Evolutionary conservation across 805 yeast genomes (phyloP).

Genomic region (Starmerella kuoi): DNA sequence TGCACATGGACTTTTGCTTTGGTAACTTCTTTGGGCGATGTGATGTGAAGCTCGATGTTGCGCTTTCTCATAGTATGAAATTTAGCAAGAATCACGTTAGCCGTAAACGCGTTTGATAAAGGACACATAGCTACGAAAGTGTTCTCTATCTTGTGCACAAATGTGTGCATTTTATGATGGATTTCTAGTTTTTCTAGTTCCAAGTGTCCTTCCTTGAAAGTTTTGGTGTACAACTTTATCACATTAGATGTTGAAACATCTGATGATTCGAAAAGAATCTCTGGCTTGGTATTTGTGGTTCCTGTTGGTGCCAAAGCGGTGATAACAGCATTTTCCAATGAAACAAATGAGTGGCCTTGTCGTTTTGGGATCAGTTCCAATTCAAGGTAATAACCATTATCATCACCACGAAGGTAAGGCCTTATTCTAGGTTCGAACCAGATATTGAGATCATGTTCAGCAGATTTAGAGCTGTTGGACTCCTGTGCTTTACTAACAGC

Average conservation of each 20-base stretch:
- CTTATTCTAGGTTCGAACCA: conserved; percentile 31
- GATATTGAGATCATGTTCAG: conserved; percentile 27
- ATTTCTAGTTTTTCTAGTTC: conserved; percentile 25
- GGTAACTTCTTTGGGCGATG: conserved; percentile 4
- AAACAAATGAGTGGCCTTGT: conserved; percentile 11
- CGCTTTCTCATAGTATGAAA: conserved; percentile 17
- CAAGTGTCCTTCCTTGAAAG: conserved; percentile 32
- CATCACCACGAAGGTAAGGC: conserved; percentile 32
- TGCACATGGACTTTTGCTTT: conserved; percentile 14
- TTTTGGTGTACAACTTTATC: conserved; percentile 16
- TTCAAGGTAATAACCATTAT: conserved; percentile 31
- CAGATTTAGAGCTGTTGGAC: conserved; percentile 18
- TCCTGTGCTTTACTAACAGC: conserved; percentile 20
- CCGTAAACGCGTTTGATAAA: conserved; percentile 21
- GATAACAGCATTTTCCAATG: conserved; percentile 16
- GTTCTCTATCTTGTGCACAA: conserved; percentile 22
- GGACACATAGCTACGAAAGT: conserved; percentile 20
- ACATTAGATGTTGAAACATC: neutral
- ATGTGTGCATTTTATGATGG: conserved; percentile 22
- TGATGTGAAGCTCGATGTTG: conserved; percentile 14
- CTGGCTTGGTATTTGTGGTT: neutral
- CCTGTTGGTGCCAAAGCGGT: conserved; percentile 1
- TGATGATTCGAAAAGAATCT: conserved; percentile 7
- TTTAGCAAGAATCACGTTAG: conserved; percentile 18
- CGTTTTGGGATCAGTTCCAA: conserved; percentile 31